Evolutionary conservation across 2,329 filamentous ascomycete genomes (phyloP).

Genomic region (Alternaria rosae): DNA sequence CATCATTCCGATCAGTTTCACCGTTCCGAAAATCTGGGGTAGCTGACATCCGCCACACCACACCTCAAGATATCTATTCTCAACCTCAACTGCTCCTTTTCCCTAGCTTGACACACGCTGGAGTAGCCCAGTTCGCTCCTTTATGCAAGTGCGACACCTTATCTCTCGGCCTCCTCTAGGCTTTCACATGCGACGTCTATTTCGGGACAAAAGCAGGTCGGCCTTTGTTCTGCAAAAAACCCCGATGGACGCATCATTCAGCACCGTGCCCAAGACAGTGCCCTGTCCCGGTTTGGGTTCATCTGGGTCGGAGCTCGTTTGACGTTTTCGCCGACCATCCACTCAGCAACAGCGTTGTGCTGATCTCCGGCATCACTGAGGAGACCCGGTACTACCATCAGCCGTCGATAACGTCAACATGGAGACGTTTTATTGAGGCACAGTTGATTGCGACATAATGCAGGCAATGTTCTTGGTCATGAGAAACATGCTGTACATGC

Average conservation of each 20-base stretch:
- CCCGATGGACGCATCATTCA: slow-evolving; percentile 20
- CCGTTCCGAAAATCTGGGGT: slow-evolving; percentile 16
- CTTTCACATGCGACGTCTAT: slow-evolving; percentile 4
- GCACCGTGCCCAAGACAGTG: neutral
- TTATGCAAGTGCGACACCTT: neutral
- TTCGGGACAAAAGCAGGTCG: slow-evolving; percentile 1
- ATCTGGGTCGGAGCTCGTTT: slow-evolving; percentile 12
- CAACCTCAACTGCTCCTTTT: neutral
- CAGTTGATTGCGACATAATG: slow-evolving; percentile 3
- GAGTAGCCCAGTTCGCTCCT: neutral
- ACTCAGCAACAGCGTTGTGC: slow-evolving; percentile 17
- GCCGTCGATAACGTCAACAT: slow-evolving; percentile 21
- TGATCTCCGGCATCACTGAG: slow-evolving; percentile 29
- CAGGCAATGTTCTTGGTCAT: neutral
- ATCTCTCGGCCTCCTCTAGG: neutral
- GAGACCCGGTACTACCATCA: slow-evolving; percentile 31
- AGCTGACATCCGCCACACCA: neutral
- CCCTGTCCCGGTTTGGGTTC: neutral
- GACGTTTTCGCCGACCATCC: slow-evolving; percentile 22
- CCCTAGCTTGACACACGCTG: neutral
- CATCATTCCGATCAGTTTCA: slow-evolving; percentile 15
- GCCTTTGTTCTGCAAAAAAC: neutral
- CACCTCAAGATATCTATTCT: neutral
- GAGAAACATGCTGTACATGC: neutral
- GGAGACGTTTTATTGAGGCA: slow-evolving; percentile 2